These are phyloP conservation scores for Lactarius vividus DNA, from an alignment of 768 basidiomycete species.

Conservation along the genomic window DNA sequence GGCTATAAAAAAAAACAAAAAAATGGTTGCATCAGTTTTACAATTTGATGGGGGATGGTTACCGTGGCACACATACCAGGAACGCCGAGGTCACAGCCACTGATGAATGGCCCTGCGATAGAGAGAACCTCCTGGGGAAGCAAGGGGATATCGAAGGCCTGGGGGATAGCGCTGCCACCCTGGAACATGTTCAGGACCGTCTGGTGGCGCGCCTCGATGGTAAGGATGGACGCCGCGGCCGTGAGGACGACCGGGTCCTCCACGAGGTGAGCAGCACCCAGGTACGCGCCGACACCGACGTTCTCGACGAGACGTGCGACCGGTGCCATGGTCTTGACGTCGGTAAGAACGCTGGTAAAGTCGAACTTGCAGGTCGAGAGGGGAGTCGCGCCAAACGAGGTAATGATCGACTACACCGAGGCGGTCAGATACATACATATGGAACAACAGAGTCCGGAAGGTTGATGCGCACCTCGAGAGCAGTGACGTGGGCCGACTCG, in stretches of 20 bases:
- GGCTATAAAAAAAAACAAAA: constrained; percentile 36
- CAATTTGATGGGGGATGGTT: background rate
- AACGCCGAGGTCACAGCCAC: constrained; percentile 63
- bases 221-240: constrained; percentile 70
- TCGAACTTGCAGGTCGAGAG: constrained; percentile 64
- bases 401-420: constrained; percentile 43
- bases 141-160: constrained; percentile 73
- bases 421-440: background rate
- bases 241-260: constrained; percentile 57
- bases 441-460: background rate
- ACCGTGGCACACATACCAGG: constrained; percentile 39
- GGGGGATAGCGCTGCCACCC: constrained; percentile 57
- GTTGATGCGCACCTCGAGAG: constrained; percentile 46
- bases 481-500: constrained; percentile 56
- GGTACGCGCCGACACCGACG: constrained; percentile 73
- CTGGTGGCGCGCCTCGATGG: constrained; percentile 82
- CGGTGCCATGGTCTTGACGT: constrained; percentile 67
- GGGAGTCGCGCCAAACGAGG: constrained; percentile 51
- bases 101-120: constrained; percentile 64
- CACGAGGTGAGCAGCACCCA: constrained; percentile 67
- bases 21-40: background rate
- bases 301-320: constrained; percentile 74
- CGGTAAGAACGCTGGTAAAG: constrained; percentile 58
- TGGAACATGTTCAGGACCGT: constrained; percentile 71
- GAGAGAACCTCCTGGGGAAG: constrained; percentile 68